phyloP scores from a whole-genome alignment of 2,329 filamentous ascomycete genomes.

The Aspergillus phoenicis region DNA sequence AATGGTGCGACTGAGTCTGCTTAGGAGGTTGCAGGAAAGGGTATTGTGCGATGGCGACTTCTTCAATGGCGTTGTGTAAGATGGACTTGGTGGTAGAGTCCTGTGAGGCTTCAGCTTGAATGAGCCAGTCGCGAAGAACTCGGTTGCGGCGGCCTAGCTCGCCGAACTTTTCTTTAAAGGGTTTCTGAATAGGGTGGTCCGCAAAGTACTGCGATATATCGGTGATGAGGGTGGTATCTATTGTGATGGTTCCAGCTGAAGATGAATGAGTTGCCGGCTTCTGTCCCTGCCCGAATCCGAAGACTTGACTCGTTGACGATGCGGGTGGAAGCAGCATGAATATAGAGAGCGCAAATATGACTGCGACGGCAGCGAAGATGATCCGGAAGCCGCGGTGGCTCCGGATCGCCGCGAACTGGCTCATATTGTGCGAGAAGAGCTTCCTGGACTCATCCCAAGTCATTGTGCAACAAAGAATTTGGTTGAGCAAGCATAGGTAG shows the following conservation, averaged over 20 bases:
- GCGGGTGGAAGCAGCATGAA: background rate
- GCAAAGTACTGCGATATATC: slow-evolving; percentile 8
- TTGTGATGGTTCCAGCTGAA: background rate
- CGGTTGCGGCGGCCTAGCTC: slow-evolving; percentile 9
- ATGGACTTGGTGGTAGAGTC: background rate
- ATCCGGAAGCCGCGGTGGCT: slow-evolving; percentile 1
- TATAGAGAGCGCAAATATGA: background rate
- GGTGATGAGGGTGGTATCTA: background rate
- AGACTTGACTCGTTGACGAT: background rate
- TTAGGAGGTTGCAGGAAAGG: background rate
- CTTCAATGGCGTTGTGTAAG: background rate
- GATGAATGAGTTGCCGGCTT: background rate
- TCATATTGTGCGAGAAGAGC: slow-evolving; percentile 2
- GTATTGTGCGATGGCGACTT: background rate
- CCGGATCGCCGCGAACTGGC: background rate
- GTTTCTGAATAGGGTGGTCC: slow-evolving; percentile 6
- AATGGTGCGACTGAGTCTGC: background rate
- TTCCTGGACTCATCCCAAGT: background rate
- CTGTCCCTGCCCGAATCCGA: background rate
- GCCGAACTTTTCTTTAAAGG: slow-evolving; percentile 9
- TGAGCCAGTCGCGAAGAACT: slow-evolving; percentile 8
- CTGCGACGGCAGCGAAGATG: background rate
- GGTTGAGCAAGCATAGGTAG: background rate
- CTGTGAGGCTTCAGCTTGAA: background rate
- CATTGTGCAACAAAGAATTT: background rate